These are phyloP conservation scores for Chaetomiaceae sp. DNA, from an alignment of 2,329 filamentous ascomycete genomes.

Conservation along the genomic window DNA sequence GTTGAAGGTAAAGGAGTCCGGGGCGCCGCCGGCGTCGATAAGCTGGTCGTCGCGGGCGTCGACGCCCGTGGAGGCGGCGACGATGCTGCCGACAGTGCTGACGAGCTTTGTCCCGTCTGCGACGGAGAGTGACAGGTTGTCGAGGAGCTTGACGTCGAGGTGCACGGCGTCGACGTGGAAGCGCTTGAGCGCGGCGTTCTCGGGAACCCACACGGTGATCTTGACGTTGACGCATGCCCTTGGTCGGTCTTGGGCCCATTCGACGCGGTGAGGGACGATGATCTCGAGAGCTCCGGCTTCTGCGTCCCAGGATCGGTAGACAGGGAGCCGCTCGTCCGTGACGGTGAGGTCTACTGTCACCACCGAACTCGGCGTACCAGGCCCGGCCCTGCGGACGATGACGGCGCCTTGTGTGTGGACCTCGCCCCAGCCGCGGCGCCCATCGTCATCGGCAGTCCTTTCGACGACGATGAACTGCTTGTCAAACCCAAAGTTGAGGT, in stretches of 20 bases:
- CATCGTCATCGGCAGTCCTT: conserved; percentile 25
- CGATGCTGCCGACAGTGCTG: conserved; percentile 39
- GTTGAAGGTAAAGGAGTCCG: conserved; percentile 38
- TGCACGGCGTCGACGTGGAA: conserved; percentile 37
- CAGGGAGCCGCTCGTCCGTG: conserved; percentile 40
- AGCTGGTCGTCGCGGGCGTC: conserved; percentile 26
- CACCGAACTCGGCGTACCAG: conserved; percentile 32
- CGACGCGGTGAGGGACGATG: conserved; percentile 35
- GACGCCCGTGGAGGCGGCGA: conserved; percentile 31
- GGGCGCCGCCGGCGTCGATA: conserved; percentile 27
- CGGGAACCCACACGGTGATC: conserved; percentile 45
- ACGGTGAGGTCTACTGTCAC: conserved; percentile 43
- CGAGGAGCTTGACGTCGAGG: conserved; percentile 38
- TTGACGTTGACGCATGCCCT: conserved; percentile 46
- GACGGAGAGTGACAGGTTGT: conserved; percentile 38
- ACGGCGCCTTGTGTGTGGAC: conserved; percentile 44
- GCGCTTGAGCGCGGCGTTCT: conserved; percentile 34
- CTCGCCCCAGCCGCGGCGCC: conserved; percentile 23
- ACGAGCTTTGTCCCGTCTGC: conserved; percentile 30
- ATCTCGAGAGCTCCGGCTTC: conserved; percentile 38
- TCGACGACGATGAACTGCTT: conserved; percentile 41
- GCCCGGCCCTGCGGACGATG: conserved; percentile 38
- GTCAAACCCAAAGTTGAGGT: conserved; percentile 34
- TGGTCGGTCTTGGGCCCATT: conserved; percentile 26
- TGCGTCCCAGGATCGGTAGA: conserved; percentile 34